Percentiles rank a stretch among this genome's conserved stretches.
These are phyloP conservation scores for Fusarium albosuccineum DNA, from an alignment of 2,329 filamentous ascomycete species.

Conservation along the genomic window DNA sequence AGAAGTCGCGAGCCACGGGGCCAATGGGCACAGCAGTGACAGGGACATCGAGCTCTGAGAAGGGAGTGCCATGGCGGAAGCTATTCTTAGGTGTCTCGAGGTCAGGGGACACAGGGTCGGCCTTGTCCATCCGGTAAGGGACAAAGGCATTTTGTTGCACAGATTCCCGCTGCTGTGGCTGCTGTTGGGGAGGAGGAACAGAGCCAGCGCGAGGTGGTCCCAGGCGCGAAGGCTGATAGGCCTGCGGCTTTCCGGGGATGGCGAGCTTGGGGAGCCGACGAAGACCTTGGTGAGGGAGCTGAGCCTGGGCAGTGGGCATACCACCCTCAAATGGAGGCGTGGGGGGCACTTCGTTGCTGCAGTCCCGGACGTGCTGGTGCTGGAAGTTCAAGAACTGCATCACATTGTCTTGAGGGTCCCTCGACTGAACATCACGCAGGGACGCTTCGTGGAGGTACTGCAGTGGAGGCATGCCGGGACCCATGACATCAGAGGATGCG, in stretches of 20 bases:
- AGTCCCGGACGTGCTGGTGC: slow-evolving; percentile 61
- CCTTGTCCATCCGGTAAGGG: slow-evolving; percentile 66
- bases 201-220: slow-evolving; percentile 48
- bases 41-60: slow-evolving; percentile 91
- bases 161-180: slow-evolving; percentile 40
- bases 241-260: slow-evolving; percentile 62
- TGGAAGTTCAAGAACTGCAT: slow-evolving; percentile 92
- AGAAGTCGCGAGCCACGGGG: slow-evolving; percentile 81
- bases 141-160: slow-evolving; percentile 53
- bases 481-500: slow-evolving; percentile 91
- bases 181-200: slow-evolving; percentile 43
- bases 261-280: slow-evolving; percentile 72
- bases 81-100: slow-evolving; percentile 69
- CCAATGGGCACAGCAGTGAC: slow-evolving; percentile 79
- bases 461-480: slow-evolving; percentile 75
- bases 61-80: slow-evolving; percentile 86
- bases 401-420: slow-evolving; percentile 93
- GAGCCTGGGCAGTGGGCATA: slow-evolving; percentile 60
- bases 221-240: slow-evolving; percentile 42
- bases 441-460: slow-evolving; percentile 79
- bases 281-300: slow-evolving; percentile 66
- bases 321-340: slow-evolving; percentile 74
- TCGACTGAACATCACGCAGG: slow-evolving; percentile 75
- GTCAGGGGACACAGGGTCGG: slow-evolving; percentile 66
- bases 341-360: slow-evolving; percentile 69